Evolutionary conservation across 2,329 filamentous ascomycete genomes (phyloP), one percentile per base, ranked within the genome.

Genomic region (Fusarium falciforme): DNA sequence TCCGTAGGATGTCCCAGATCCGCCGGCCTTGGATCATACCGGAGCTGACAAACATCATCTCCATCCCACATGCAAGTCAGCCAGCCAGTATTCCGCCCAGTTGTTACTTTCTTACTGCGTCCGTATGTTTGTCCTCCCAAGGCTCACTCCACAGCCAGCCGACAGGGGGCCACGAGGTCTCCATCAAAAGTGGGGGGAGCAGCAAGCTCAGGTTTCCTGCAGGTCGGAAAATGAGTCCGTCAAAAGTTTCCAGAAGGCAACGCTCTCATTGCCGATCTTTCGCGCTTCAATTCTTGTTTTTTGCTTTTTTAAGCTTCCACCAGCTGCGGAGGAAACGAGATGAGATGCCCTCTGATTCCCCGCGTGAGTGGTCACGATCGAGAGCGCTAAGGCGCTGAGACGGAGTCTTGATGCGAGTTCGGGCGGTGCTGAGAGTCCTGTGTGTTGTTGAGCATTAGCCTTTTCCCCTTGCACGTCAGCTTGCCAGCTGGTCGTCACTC

Each of bases 241-340:
- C 55, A 64, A 61, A 68, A 42, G 61, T 66, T 74, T 74, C 72
- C 59, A 74, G 73, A 74, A 64, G 36, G 47, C 47, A 65, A 67
- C 52, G 61, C 22, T 66, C 38, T 52, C 36, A 55, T 11, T 42
- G 40, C 29, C 60, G 61, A 57, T 69, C 74, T 63, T 62, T 66
- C 29, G 55, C 38, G 33, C 49, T 35, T 55, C 9, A 29, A 47
- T 49, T 25, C 31, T 44, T 54, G 61, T 33, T 52, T 59, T 59
- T 73, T 71, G 36, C 42, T 67, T 60, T 64, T 64, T 33, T 60
- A 67, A 40, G 20, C 25, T 68, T 42, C 54, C 40, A 10, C 40
- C 25, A 64, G 35, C 40, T 59, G 44, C 54, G 60, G 57, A 66
- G 54, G 29, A 69, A 60, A 57, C 40, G 63, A 66, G 27, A 72